These are phyloP conservation scores for Brassica rapa DNA, from an alignment of 345 rosid genomes.

Conservation along the genomic window DNA sequence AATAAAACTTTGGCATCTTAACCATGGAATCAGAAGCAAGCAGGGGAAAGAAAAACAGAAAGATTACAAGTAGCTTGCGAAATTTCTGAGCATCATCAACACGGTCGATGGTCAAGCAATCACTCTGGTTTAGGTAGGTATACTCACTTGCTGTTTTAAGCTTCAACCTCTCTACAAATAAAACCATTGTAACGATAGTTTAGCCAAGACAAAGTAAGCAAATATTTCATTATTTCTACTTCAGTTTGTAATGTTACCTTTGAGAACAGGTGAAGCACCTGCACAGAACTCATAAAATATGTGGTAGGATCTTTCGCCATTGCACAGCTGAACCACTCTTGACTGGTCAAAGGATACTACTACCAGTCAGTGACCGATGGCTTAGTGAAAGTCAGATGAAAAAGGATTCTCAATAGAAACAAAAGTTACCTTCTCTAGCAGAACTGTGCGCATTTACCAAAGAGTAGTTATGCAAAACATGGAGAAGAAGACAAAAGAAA, in stretches of 20 bases:
- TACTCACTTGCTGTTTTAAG: constrained; percentile 78
- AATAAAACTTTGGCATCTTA: not conserved
- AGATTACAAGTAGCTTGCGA: constrained; percentile 67
- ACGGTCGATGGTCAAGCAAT: constrained; percentile 69
- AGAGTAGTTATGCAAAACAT: constrained; percentile 26
- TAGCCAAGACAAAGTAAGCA: constrained; percentile 2
- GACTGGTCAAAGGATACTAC: constrained; percentile 64
- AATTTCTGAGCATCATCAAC: constrained; percentile 78
- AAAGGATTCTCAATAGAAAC: constrained; percentile 27
- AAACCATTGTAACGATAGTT: constrained; percentile 8
- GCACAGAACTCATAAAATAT: constrained; percentile 92
- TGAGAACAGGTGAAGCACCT: constrained; percentile 80
- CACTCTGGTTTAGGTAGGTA: constrained; percentile 85
- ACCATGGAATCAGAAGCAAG: constrained; percentile 6
- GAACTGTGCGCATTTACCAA: constrained; percentile 50
- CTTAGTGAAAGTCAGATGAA: constrained; percentile 18
- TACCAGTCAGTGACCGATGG: constrained; percentile 41
- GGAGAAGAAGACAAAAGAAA: constrained; percentile 26
- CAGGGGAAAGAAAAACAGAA: not conserved
- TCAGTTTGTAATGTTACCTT: no score
- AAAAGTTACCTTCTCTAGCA: constrained; percentile 87
- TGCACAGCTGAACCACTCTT: constrained; percentile 84
- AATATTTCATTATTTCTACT: no score
- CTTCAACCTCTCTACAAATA: constrained; percentile 68
- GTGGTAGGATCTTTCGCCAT: constrained; percentile 92